phyloP scores from a whole-genome alignment of 2,329 filamentous ascomycete species.

The Alternaria triticimaculans region DNA sequence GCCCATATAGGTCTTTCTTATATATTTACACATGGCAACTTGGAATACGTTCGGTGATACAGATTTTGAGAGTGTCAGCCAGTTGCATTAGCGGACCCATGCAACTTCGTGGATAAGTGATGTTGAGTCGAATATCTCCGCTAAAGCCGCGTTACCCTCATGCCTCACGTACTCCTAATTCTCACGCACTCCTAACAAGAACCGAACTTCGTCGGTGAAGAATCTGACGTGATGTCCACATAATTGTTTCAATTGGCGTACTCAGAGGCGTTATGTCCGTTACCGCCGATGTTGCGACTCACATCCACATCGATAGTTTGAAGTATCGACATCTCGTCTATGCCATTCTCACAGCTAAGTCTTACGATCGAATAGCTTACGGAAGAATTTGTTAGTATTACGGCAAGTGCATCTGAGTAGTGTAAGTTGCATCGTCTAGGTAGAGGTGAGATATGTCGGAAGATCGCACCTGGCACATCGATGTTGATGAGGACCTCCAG shows the following conservation, averaged over 20 bases:
- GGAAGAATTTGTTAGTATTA: background rate
- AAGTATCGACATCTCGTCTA: background rate
- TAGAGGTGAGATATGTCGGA: background rate
- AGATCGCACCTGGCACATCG: background rate
- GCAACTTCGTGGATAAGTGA: background rate
- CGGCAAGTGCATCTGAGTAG: fast-evolving
- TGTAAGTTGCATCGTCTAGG: background rate
- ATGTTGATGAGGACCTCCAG: background rate
- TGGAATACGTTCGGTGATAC: background rate
- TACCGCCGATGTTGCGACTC: background rate
- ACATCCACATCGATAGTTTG: background rate
- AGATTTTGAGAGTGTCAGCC: background rate
- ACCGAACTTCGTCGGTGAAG: background rate
- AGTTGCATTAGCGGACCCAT: background rate
- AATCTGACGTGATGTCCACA: background rate
- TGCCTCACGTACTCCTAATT: background rate
- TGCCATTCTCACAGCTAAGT: background rate
- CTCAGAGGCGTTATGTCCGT: background rate
- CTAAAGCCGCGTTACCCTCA: background rate
- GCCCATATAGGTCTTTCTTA: background rate
- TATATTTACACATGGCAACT: background rate
- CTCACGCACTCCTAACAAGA: background rate
- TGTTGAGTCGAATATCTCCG: background rate
- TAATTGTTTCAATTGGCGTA: background rate
- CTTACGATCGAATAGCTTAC: background rate